Conservation (phyloP, 352 stramenopile genomes). For the Phytophthora fragariaefolia region DNA sequence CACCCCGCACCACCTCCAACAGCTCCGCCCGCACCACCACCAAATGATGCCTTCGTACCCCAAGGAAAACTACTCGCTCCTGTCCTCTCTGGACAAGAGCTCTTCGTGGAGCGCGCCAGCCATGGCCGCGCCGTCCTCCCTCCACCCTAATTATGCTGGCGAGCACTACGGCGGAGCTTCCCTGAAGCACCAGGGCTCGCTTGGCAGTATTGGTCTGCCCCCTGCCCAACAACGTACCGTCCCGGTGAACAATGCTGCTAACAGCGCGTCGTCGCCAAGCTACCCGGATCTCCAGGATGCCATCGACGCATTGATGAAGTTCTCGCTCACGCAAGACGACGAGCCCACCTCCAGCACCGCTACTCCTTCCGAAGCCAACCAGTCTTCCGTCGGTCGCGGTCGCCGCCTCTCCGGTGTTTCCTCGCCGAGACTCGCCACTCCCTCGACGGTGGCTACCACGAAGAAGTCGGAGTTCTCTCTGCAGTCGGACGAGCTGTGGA, state of each 20-base stretch:
- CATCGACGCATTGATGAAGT: conserved; percentile 90
- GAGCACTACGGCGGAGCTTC: conserved; percentile 42
- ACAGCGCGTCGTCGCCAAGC: conserved; percentile 42
- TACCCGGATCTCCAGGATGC: conserved; percentile 87
- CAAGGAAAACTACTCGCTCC: conserved; percentile 72
- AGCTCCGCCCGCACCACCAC: conserved; percentile 36
- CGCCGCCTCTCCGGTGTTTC: conserved; percentile 27
- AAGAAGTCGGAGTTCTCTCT: conserved; percentile 65
- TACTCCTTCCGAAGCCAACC: conserved; percentile 32
- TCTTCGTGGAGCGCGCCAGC: conserved; percentile 45
- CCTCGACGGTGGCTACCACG: conserved; percentile 18
- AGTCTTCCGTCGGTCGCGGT: conserved; percentile 6
- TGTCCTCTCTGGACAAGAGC: conserved; percentile 70
- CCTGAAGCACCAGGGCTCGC: conserved; percentile 40
- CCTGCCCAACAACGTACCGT: conserved; percentile 36
- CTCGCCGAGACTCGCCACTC: conserved; percentile 28
- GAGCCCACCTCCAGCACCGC: conserved; percentile 35
- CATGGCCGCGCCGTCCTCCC: conserved; percentile 24
- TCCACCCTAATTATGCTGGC: conserved; percentile 66
- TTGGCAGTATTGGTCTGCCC: conserved; percentile 45
- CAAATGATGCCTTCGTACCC: conserved; percentile 53
- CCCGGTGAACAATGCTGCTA: conserved; percentile 30
- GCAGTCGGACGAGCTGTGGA: conserved; percentile 78
- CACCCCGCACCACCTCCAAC: conserved; percentile 30
- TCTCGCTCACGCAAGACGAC: conserved; percentile 73